Evolutionary conservation across 306 rosid species (phyloP), one percentile per base, ranked within the genome.

Genomic region (Sechiopsis laciniata): DNA sequence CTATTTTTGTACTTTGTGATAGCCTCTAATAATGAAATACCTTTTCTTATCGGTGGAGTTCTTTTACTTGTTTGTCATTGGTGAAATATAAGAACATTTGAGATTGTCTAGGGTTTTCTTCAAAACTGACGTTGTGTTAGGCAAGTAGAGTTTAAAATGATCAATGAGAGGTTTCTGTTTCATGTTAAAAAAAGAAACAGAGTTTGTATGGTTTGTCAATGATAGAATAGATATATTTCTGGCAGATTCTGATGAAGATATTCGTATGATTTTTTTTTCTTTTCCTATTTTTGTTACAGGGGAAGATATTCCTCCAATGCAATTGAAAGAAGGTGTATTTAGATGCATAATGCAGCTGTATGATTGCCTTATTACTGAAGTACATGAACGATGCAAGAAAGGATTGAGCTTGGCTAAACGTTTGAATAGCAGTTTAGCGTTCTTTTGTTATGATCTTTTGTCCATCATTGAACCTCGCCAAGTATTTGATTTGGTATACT

Each of bases 301-400:
- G 82, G 99, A 94, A 84, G 99, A 94, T 69, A 87, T 94, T 77
- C 99, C 99, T 0, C 99, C 99, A 35, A 94, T 94, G 99, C 99
- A 94, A 82, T 87, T 94, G 80, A 94, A 94, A 84, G 99, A 94
- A 80, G 95, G 92, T 75, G 96, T 94, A 55, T 94, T 89, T 85
- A 85, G 99, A 88, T 94, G 99, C 80, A 91, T 94, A 79, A 80
- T 91, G 95, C 99, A 94, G 89, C 68, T 94, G 90, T 94, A 90
- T 80, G 99, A 94, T 85, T 94, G 99, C 83, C 92, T 94, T 75
- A 87, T 94, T 58, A 94, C 99, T 15, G 99, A 94, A 88, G 97
- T 94, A 80, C 99, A 94, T 17, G 99, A 94, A 76, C 99, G 99
- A 61, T 94, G 99, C 76, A 94, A 94, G 88, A 94, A 94, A 84